Conservation (phyloP, 352 stramenopile genomes). For the Thraustochytrium sp. region DNA sequence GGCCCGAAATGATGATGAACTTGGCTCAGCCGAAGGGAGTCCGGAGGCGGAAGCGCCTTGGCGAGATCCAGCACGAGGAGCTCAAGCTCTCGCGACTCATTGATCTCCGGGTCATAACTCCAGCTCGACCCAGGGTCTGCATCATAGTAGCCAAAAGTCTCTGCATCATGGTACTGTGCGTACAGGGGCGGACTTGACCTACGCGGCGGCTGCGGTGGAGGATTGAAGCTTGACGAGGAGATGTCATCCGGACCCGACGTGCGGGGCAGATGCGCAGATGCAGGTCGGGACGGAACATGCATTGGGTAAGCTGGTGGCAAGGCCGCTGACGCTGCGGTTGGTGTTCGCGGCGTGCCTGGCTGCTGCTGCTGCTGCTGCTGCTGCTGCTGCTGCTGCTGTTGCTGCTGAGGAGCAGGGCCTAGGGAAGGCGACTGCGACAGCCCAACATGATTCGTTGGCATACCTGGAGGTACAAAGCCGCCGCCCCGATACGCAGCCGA, state of each 20-base stretch:
- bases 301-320: too few relatives aligned
- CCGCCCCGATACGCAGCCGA: too few relatives aligned
- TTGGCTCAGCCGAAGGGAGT: not conserved
- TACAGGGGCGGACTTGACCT: too few relatives aligned
- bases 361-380: not conserved
- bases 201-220: too few relatives aligned
- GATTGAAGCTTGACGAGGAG: too few relatives aligned
- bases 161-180: too few relatives aligned
- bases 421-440: not conserved
- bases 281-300: too few relatives aligned
- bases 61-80: slow-evolving; percentile 35
- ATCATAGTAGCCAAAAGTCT: too few relatives aligned
- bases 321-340: not conserved
- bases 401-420: not conserved
- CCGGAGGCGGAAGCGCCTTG: slow-evolving; percentile 36
- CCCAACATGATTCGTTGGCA: not conserved
- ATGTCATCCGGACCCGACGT: too few relatives aligned
- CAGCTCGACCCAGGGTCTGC: not conserved
- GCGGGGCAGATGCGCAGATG: too few relatives aligned
- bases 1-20: not conserved
- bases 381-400: not conserved
- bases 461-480: not conserved
- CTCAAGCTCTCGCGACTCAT: slow-evolving; percentile 9
- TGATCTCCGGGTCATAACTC: not conserved
- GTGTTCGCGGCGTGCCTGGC: not conserved